Evolutionary conservation across 257 asterid species (phyloP), one percentile per base, ranked within the genome.

Genomic region (Scutellaria barbata): DNA sequence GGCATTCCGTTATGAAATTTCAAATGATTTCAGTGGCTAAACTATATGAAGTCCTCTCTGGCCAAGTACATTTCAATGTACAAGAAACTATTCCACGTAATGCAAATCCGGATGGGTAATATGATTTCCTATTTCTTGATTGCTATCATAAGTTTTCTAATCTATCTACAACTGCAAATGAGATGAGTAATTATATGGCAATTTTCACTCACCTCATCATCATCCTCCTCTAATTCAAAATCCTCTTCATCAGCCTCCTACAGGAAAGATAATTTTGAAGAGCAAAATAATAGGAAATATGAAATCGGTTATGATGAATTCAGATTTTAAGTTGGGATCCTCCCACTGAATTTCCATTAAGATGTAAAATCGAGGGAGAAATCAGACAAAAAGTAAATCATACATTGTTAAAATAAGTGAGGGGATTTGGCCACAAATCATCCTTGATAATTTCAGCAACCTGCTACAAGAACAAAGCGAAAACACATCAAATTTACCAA

Each of bases 401-500:
- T 74, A 86, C 95, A 71, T 82, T 84, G 84, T 77, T 82, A 72
- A 85, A 88, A 53, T 84, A 85, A 60, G 89, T 74, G 46, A 85
- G 83, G 46, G 95, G 95, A 78, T 85, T 86, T 45, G 92, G 88
- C 95, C 95, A 88, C 62, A 88, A 74, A 71, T 88, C 92, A 17
- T 88, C 95, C 88, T 85, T 88, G 82, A 88, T 85, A 63, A 86
- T 80, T 76, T 88, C 95, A 60, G 95, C 95, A 82, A 88, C 87
- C 88, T 88, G 86, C 87, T 55, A 73, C 47, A 74, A 71, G 61
- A 20, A 25, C 2, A 64, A 47, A 43, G 43, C 16, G 39, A 39
- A 14, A 40, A 61, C 17, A 59, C 50, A 62, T 16, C 52, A 48
- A 17, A 18, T 43, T 8, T 18, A 69, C 42, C 3, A 46, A 64